phyloP scores from a whole-genome alignment of 345 rosid genomes.

The Linum trigynum region DNA sequence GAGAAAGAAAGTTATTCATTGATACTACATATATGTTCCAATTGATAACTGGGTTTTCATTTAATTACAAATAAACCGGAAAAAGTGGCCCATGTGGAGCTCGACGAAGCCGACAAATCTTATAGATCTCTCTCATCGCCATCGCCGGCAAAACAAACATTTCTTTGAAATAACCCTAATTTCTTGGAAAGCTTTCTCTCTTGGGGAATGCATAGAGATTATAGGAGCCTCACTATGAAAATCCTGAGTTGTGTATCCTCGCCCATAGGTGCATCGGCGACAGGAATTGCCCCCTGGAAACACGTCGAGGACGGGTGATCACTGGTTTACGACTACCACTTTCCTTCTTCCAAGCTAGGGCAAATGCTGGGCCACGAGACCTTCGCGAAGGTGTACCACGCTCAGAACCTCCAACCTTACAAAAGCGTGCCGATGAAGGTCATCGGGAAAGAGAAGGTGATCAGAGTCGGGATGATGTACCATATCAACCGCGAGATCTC shows the following conservation, averaged over 20 bases:
- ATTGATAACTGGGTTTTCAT: too few relatives aligned
- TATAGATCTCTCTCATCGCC: not conserved
- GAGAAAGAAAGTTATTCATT: too few relatives aligned
- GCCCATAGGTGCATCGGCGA: slow-evolving; percentile 51
- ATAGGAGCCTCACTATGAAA: slow-evolving; percentile 25
- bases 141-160: too few relatives aligned
- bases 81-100: too few relatives aligned
- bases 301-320: slow-evolving; percentile 98
- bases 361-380: slow-evolving; percentile 76
- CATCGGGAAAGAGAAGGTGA: slow-evolving; percentile 77
- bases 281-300: slow-evolving; percentile 85
- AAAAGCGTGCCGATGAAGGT: slow-evolving; percentile 77
- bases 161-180: not conserved
- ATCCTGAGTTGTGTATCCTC: slow-evolving; percentile 33
- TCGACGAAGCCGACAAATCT: not conserved
- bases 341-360: slow-evolving; percentile 46
- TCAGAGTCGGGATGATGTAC: slow-evolving; percentile 78
- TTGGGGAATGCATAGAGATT: slow-evolving; percentile 82
- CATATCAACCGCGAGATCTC: slow-evolving; percentile 85
- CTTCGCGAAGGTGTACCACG: slow-evolving; percentile 82
- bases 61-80: too few relatives aligned
- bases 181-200: not conserved
- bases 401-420: slow-evolving; percentile 45
- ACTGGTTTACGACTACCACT: not conserved
- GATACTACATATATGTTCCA: too few relatives aligned